Conservation (phyloP, 2,329 filamentous ascomycete genomes). For the Colletotrichum australisinense region DNA sequence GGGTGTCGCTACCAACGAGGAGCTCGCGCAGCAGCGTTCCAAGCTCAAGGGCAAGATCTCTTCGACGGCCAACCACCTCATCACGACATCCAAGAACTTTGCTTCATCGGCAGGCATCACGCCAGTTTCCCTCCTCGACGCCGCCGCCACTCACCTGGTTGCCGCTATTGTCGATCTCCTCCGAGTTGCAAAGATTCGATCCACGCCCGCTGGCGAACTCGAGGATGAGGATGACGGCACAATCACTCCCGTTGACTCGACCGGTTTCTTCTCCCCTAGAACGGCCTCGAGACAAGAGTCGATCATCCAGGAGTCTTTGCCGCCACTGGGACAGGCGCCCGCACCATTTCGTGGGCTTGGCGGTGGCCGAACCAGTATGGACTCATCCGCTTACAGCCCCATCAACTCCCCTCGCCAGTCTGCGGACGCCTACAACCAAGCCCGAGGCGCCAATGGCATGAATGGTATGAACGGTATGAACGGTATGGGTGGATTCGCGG, state of each 20-base stretch:
- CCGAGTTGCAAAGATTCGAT: conserved; percentile 83
- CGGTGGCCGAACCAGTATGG: conserved; percentile 68
- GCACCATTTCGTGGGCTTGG: conserved; percentile 69
- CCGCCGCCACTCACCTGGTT: conserved; percentile 90
- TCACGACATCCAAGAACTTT: conserved; percentile 95
- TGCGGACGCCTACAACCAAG: conserved; percentile 52
- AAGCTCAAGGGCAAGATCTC: conserved; percentile 86
- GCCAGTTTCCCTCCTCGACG: conserved; percentile 93
- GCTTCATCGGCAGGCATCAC: conserved; percentile 84
- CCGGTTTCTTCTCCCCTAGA: conserved; percentile 74
- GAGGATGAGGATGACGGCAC: conserved; percentile 80
- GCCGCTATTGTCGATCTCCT: conserved; percentile 88
- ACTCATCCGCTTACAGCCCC: conserved; percentile 81
- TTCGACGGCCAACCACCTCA: conserved; percentile 94
- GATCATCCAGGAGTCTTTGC: conserved; percentile 40
- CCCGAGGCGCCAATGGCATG: conserved; percentile 46
- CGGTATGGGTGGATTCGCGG: conserved; percentile 49
- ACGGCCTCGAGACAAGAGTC: conserved; percentile 53
- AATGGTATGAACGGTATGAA: conserved; percentile 46
- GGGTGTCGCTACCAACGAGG: conserved; percentile 63
- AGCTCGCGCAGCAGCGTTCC: conserved; percentile 66
- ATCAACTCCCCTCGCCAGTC: conserved; percentile 76
- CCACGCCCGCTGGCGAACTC: conserved; percentile 80
- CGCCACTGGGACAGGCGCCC: conserved; percentile 59
- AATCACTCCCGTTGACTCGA: conserved; percentile 73